phyloP scores from a whole-genome alignment of 495 filamentous ascomycete species.

The Aspergillus haitiensis region DNA sequence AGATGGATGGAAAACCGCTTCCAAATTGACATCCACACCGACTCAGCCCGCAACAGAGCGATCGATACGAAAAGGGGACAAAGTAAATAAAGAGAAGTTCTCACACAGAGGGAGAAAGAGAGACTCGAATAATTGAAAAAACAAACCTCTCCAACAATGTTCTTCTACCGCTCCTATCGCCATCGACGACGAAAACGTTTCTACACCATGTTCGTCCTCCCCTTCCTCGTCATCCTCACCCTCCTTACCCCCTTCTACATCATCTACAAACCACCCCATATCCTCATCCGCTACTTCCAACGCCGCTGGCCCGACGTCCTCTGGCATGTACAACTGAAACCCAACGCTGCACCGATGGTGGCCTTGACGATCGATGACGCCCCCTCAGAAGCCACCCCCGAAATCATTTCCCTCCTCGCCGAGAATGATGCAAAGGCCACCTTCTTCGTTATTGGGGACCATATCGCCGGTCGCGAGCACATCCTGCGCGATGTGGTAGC shows the following conservation, averaged over 20 bases:
- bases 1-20: too few relatives aligned
- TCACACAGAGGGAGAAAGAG: constrained; percentile 7
- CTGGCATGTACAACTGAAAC: constrained; percentile 55
- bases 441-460: constrained; percentile 77
- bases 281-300: constrained; percentile 67
- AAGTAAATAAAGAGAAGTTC: neutral
- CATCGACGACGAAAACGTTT: constrained; percentile 45
- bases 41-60: too few relatives aligned
- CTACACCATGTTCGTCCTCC: constrained; percentile 50
- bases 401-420: constrained; percentile 65
- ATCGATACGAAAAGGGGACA: neutral
- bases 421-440: constrained; percentile 62
- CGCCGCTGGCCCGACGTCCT: constrained; percentile 73
- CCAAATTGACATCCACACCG: too few relatives aligned
- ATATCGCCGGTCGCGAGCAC: constrained; percentile 62
- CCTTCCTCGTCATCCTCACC: constrained; percentile 45
- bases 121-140: neutral
- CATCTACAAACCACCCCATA: constrained; percentile 71
- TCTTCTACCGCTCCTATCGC: constrained; percentile 39
- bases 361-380: constrained; percentile 86
- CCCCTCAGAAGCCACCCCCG: constrained; percentile 68
- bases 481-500: constrained; percentile 61
- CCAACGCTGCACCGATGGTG: constrained; percentile 43
- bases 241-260: constrained; percentile 60
- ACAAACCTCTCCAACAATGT: constrained; percentile 29